Evolutionary conservation across 2,329 filamentous ascomycete species (phyloP).

Genomic region (Neonectria sp.): DNA sequence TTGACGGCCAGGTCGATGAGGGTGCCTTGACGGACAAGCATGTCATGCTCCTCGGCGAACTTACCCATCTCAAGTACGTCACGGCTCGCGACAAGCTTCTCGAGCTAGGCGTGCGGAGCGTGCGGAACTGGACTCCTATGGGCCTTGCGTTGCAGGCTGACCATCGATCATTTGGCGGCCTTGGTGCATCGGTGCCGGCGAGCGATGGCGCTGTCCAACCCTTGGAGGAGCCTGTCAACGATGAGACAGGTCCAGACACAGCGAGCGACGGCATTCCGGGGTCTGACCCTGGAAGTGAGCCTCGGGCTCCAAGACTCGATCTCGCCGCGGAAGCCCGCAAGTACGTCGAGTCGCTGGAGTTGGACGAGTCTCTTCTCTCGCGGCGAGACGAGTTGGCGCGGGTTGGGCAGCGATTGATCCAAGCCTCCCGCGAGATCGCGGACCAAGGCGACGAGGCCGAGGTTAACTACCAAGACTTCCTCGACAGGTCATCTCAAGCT

Average conservation of each 20-base stretch:
- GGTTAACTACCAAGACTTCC: constrained; percentile 30
- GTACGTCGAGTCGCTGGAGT: constrained; percentile 30
- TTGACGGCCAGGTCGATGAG: constrained; percentile 17
- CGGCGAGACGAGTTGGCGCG: constrained; percentile 33
- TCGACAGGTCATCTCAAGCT: constrained; percentile 24
- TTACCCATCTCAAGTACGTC: constrained; percentile 27
- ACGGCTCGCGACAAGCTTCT: constrained; percentile 38
- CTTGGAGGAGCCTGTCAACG: background rate
- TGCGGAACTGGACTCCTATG: constrained; percentile 27
- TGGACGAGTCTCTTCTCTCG: constrained; percentile 26
- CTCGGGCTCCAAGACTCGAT: constrained; percentile 15
- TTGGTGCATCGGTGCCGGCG: constrained; percentile 35
- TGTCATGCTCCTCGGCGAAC: constrained; percentile 36
- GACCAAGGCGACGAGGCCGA: constrained; percentile 18
- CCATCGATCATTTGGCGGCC: background rate
- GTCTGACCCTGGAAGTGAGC: background rate
- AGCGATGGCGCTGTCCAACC: constrained; percentile 35
- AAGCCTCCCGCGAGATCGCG: constrained; percentile 18
- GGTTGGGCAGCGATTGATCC: constrained; percentile 38
- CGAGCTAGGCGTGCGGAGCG: constrained; percentile 31
- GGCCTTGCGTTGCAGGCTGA: constrained; percentile 4
- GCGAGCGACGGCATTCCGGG: background rate
- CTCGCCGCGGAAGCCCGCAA: constrained; percentile 27
- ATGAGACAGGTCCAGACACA: background rate
- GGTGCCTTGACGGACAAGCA: constrained; percentile 28